These are phyloP conservation scores for Rhazya stricta DNA, from an alignment of 257 asterid species.

Conservation along the genomic window DNA sequence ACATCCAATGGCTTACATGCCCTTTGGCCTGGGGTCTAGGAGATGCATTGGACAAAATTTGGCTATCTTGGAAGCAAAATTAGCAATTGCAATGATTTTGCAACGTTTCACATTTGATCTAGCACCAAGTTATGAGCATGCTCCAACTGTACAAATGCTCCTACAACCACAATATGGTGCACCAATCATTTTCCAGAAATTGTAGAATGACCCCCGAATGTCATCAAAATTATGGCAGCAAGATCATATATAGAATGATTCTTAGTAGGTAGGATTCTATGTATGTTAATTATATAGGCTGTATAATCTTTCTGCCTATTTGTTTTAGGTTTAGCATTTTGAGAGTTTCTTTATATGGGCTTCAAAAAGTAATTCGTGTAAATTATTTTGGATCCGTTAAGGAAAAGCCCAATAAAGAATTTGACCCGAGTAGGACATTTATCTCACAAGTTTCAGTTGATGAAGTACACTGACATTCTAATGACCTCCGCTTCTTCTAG, in stretches of 20 bases:
- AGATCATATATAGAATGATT: not conserved
- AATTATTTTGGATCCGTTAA: no score
- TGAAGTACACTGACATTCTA: no score
- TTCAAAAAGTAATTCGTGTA: no score
- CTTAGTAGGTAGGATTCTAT: not conserved
- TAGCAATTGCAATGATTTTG: constrained; percentile 65
- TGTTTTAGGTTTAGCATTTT: not conserved
- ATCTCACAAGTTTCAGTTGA: no score
- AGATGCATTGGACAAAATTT: constrained; percentile 85
- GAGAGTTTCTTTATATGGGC: not conserved
- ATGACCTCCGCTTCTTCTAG: no score
- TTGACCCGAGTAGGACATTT: not conserved
- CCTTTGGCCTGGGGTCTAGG: constrained; percentile 79
- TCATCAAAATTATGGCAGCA: not conserved
- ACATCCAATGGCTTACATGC: constrained; percentile 76
- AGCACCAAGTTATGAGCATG: constrained; percentile 63
- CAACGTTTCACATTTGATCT: constrained; percentile 66
- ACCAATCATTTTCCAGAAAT: constrained; percentile 62
- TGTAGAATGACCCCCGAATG: constrained; percentile 30
- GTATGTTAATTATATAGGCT: not conserved
- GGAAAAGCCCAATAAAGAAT: not conserved
- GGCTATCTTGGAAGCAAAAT: constrained; percentile 72
- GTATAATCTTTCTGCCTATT: not conserved
- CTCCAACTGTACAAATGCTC: constrained; percentile 64
- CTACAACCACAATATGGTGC: constrained; percentile 83